Evolutionary conservation across 2,329 filamentous ascomycete species (phyloP).

Genomic region (Colletotrichum sublineola): DNA sequence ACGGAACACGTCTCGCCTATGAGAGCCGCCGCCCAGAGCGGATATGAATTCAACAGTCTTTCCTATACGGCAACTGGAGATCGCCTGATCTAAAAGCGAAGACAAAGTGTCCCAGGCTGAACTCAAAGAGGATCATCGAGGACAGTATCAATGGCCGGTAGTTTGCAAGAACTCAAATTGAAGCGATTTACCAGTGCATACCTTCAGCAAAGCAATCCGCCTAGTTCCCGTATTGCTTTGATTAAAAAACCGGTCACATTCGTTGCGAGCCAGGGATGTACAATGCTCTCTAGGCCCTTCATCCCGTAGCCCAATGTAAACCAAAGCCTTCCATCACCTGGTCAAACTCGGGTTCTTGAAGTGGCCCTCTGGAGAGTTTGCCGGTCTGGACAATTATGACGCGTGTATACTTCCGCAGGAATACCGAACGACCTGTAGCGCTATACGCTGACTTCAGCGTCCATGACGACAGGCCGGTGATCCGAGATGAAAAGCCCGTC

Average conservation of each 20-base stretch:
- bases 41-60: neutral
- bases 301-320: neutral
- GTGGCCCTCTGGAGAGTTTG: fast-evolving
- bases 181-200: neutral
- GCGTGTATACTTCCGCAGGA: neutral
- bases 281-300: too few relatives aligned
- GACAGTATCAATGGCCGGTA: neutral
- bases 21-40: neutral
- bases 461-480: constrained; percentile 50
- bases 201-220: neutral
- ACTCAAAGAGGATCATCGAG: neutral
- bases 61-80: neutral
- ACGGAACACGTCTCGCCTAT: neutral
- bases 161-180: neutral
- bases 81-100: neutral
- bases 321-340: neutral
- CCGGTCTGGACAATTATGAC: neutral
- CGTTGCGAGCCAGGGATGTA: neutral
- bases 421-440: too few relatives aligned
- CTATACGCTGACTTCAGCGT: constrained; percentile 38
- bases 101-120: too few relatives aligned
- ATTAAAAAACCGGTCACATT: neutral
- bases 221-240: neutral
- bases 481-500: constrained; percentile 51
- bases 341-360: neutral